Conservation (phyloP, 768 basidiomycete genomes). For the Mycena pura region DNA sequence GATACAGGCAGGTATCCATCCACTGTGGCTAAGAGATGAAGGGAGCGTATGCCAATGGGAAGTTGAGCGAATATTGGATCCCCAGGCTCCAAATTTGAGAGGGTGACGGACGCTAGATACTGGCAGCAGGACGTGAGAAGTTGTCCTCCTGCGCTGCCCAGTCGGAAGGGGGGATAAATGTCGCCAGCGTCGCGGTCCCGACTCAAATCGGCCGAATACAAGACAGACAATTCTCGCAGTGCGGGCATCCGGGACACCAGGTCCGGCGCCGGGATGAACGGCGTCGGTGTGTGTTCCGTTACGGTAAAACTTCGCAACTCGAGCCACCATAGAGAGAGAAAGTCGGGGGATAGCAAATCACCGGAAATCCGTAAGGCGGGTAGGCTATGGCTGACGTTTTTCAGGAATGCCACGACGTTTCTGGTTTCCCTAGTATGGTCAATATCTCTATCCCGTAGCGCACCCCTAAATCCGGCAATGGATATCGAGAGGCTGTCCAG, state of each 20-base stretch:
- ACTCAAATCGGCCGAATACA: not conserved
- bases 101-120: not conserved
- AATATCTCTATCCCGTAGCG: no score
- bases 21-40: not conserved
- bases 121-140: not conserved
- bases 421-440: no score
- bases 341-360: not conserved
- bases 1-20: not conserved
- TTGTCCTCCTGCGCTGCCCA: not conserved
- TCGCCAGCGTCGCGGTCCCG: not conserved
- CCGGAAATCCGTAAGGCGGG: not conserved
- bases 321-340: not conserved
- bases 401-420: no score
- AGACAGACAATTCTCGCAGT: not conserved
- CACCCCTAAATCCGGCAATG: no score
- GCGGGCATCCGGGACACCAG: not conserved
- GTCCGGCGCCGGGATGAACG: not conserved
- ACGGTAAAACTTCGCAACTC: not conserved
- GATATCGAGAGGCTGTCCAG: no score
- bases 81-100: slow-evolving; percentile 7
- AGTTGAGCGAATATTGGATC: slow-evolving; percentile 8
- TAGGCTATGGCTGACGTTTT: not conserved
- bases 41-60: not conserved
- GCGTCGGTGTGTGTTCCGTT: no score
- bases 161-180: not conserved